phyloP scores from a whole-genome alignment of 148 eudicot species.

The Cornus controversa region DNA sequence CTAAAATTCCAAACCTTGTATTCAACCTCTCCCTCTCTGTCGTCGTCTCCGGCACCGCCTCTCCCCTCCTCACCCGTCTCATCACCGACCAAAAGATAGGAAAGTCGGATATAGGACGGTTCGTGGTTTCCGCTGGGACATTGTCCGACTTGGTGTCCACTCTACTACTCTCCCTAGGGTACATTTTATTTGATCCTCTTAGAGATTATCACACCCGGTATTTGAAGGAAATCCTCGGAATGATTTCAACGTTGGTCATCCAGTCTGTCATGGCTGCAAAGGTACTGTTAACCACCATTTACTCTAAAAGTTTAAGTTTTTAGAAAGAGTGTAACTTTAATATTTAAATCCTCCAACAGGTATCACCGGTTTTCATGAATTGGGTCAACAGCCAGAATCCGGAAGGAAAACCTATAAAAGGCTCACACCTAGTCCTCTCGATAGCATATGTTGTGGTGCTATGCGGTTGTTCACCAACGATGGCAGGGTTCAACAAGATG shows the following conservation, averaged over 20 bases:
- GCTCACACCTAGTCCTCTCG: conserved; percentile 74
- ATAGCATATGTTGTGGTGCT: conserved; percentile 56
- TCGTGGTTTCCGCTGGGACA: conserved; percentile 69
- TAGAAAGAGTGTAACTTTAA: no score
- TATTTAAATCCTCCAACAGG: no score
- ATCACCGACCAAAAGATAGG: conserved; percentile 87
- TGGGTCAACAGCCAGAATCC: conserved; percentile 86
- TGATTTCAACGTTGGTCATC: conserved; percentile 29
- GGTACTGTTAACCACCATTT: no score
- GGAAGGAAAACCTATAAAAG: conserved; percentile 80
- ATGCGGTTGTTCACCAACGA: conserved; percentile 51
- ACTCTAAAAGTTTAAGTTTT: no score
- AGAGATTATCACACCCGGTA: conserved; percentile 9
- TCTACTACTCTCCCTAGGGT: conserved; percentile 54
- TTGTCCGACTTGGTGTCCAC: conserved; percentile 60
- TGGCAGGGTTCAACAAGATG: conserved; percentile 46
- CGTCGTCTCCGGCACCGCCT: conserved; percentile 66
- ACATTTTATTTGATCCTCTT: conserved; percentile 36
- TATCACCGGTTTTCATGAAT: conserved; percentile 56
- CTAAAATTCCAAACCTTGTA: conserved; percentile 10
- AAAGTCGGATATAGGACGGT: conserved; percentile 75
- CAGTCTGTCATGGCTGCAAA: conserved; percentile 39
- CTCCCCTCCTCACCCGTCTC: conserved; percentile 69
- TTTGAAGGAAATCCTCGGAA: neutral
- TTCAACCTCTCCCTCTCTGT: conserved; percentile 57